Conservation (phyloP, 2,329 filamentous ascomycete genomes). For the Alternaria sp. region DNA sequence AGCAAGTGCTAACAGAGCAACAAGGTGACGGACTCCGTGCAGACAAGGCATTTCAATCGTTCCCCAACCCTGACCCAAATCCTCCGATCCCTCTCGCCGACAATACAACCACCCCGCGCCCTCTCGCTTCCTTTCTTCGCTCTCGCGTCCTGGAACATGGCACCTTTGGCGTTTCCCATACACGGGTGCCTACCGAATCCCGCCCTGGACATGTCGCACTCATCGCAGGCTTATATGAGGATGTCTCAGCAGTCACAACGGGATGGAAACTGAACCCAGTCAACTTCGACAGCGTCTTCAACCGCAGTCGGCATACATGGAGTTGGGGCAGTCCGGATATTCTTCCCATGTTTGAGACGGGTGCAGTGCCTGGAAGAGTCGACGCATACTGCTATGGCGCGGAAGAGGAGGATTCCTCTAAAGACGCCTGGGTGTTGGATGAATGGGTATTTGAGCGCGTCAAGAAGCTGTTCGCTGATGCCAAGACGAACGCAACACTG, state of each 20-base stretch:
- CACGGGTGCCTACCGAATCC: conserved; percentile 94
- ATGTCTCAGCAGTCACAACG: conserved; percentile 95
- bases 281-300: conserved; percentile 99
- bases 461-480: conserved; percentile 83
- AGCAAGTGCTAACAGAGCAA: background rate
- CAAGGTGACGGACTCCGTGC: conserved; percentile 90
- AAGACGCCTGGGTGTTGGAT: conserved; percentile 82
- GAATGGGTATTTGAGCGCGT: conserved; percentile 97
- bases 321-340: conserved; percentile 99
- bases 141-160: conserved; percentile 88
- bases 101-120: conserved; percentile 74
- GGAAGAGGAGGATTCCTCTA: conserved; percentile 90
- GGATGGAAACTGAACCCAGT: conserved; percentile 99
- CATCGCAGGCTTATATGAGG: conserved; percentile 96
- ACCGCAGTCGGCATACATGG: conserved; percentile 95
- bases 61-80: conserved; percentile 81
- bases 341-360: conserved; percentile 93
- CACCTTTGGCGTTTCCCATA: conserved; percentile 97
- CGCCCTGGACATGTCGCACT: conserved; percentile 95
- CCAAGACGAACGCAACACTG: conserved; percentile 79
- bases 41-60: conserved; percentile 96
- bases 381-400: conserved; percentile 85
- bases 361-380: conserved; percentile 86
- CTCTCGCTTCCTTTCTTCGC: conserved; percentile 89
- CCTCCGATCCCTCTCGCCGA: conserved; percentile 63